These are phyloP conservation scores for Apiotrichum mycotoxinovorans DNA, from an alignment of 1,284 basidiomycete genomes.

Conservation along the genomic window DNA sequence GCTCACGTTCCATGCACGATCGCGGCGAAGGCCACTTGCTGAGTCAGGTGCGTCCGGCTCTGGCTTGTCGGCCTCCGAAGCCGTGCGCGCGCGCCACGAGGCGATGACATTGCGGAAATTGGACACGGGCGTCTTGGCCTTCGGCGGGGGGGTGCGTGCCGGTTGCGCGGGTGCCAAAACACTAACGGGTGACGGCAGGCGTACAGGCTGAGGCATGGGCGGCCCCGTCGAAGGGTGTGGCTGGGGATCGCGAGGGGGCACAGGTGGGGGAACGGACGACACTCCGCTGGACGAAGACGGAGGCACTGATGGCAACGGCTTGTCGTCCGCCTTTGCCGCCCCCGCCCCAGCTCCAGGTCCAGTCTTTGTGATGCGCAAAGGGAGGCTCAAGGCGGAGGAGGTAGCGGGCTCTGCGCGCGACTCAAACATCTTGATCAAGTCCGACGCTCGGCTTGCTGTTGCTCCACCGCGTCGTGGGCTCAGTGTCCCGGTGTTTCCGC, in stretches of 20 bases:
- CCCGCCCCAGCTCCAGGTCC: neutral
- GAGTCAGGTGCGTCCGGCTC: slow-evolving; percentile 55
- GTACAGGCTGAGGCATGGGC: neutral
- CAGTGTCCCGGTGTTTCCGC: neutral
- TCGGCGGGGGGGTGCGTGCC: slow-evolving; percentile 14
- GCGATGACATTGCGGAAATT: slow-evolving; percentile 69
- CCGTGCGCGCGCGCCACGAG: slow-evolving; percentile 56
- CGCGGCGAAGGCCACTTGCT: slow-evolving; percentile 35
- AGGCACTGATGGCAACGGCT: neutral
- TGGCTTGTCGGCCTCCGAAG: neutral
- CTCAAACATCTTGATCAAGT: slow-evolving; percentile 11
- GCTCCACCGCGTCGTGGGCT: neutral
- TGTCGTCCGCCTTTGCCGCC: neutral
- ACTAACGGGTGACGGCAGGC: slow-evolving; percentile 10
- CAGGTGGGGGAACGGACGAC: neutral
- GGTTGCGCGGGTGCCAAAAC: neutral
- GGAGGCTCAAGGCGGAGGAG: neutral
- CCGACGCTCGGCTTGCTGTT: neutral
- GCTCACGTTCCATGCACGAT: slow-evolving; percentile 58
- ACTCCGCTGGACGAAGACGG: neutral
- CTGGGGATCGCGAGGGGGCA: neutral
- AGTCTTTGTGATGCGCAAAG: neutral
- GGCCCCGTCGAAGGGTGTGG: neutral
- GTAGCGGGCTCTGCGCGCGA: neutral
- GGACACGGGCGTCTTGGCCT: slow-evolving; percentile 44